Base-by-base conservation (phyloP, 2,329 filamentous ascomycete genomes). In the Diaporthe longicolla region DNA sequence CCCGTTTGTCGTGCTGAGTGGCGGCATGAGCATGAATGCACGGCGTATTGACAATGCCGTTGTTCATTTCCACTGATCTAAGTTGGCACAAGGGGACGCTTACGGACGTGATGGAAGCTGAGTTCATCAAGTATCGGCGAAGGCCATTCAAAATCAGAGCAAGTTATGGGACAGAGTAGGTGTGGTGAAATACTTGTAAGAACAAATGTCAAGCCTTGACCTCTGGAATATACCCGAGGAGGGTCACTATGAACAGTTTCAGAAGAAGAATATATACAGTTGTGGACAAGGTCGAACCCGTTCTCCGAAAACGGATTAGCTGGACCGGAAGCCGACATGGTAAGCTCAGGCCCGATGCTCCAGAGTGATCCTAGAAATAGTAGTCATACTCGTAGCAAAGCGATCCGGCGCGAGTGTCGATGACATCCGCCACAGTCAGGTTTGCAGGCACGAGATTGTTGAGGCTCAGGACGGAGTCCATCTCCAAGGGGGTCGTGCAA, bases 381-480 rank as follows among this genome's bases (percentile, higher is more conserved):
- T 71, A 58, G 57, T 74, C 66, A 8, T 74, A 71, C 8, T 50
- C 45, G 17, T 66, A 74, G 24, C 72, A 74, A 11, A 74, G 29
- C 21, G 26, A 8, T 4, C 68, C 72, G 2, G 48, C 45, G 7
- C 63, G 37, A 3, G 58, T 71, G 11, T 74, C 52, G 17, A 74
- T 69, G 13, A 74, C 52, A 17, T 71, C 58, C 7, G 43, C 66
- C 17, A 66, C 29, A 9, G 35, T 58, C 37, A 58, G 11, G 19
- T 74, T 71, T 13, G 24, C 21, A 26, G 61, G 43, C 4, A 52
- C 50, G n/a, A 74, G 48, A 2, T 48, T 58, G 50, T 74, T 71
- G 66, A 74, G 69, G n/a, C 57, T 45, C 17, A 74, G 66, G 6
- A 71, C 37, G 8, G 66, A 71, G 7, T 32, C 37, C 13, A 65